Evolutionary conservation across 495 filamentous ascomycete genomes (phyloP).

Genomic region (Sphaerosporella brunnea): DNA sequence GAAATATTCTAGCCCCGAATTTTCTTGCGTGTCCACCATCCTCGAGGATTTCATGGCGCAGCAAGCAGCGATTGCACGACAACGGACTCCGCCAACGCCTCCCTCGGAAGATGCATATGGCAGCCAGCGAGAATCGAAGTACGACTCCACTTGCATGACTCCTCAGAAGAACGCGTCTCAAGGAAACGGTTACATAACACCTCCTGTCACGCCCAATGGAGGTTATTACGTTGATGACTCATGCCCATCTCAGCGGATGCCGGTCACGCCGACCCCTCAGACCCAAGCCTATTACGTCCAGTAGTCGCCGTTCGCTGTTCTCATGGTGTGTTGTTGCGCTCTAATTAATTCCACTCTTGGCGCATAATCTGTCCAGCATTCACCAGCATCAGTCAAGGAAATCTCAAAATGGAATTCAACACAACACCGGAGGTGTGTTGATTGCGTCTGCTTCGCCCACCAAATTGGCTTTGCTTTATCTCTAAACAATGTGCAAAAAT

Average conservation of each 20-base stretch:
- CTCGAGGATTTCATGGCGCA: slow-evolving; percentile 73
- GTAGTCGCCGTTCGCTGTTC: slow-evolving; percentile 21
- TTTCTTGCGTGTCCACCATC: slow-evolving; percentile 62
- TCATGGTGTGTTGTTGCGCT: slow-evolving; percentile 24
- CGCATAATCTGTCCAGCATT: slow-evolving; percentile 12
- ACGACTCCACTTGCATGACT: slow-evolving; percentile 48
- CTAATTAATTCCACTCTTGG: slow-evolving; percentile 4
- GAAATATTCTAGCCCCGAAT: slow-evolving; percentile 71
- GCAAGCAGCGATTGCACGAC: slow-evolving; percentile 54
- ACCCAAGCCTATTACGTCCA: slow-evolving; percentile 10
- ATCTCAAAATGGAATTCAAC: slow-evolving; percentile 7
- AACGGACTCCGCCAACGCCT: slow-evolving; percentile 45
- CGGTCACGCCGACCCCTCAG: slow-evolving; percentile 21
- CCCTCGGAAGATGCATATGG: slow-evolving; percentile 40
- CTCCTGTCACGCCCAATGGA: slow-evolving; percentile 87
- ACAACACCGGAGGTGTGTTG: slow-evolving; percentile 16
- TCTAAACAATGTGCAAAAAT: slow-evolving; percentile 12
- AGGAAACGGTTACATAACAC: slow-evolving; percentile 64
- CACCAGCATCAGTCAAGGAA: not conserved
- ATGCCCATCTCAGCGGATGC: slow-evolving; percentile 13
- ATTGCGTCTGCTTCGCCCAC: slow-evolving; percentile 27
- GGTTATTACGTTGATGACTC: slow-evolving; percentile 37
- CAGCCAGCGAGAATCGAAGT: slow-evolving; percentile 35
- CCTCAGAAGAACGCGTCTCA: slow-evolving; percentile 64
- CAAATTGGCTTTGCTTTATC: slow-evolving; percentile 27